Evolutionary conservation across 2,329 filamentous ascomycete species (phyloP).

Genomic region (Cordyceps cateniannulata): DNA sequence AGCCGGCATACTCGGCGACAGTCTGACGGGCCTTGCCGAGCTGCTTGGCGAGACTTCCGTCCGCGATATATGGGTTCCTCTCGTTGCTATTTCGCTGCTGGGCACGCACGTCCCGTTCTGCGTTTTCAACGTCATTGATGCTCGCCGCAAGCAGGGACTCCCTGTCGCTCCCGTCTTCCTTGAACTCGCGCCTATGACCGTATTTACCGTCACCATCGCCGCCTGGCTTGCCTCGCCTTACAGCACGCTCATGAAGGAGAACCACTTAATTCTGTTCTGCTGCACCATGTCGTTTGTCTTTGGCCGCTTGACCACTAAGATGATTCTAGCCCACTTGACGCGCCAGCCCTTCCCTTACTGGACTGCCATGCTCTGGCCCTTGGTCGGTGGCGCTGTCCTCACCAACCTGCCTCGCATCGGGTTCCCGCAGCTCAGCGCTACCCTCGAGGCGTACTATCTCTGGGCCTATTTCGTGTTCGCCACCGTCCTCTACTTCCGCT

Average conservation of each 20-base stretch:
- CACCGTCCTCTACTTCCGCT: constrained; percentile 79
- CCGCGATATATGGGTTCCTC: constrained; percentile 78
- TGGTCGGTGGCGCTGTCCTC: constrained; percentile 77
- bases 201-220: constrained; percentile 68
- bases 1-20: constrained; percentile 56
- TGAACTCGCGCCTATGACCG: constrained; percentile 87
- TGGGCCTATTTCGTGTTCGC: constrained; percentile 80
- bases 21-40: constrained; percentile 44
- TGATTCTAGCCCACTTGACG: constrained; percentile 92
- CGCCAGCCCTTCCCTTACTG: constrained; percentile 93
- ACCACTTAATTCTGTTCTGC: constrained; percentile 88
- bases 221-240: constrained; percentile 88
- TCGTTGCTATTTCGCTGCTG: constrained; percentile 60
- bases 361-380: constrained; percentile 83
- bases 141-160: constrained; percentile 64
- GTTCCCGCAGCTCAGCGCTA: constrained; percentile 57
- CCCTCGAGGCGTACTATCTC: constrained; percentile 72
- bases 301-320: constrained; percentile 96
- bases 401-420: constrained; percentile 77
- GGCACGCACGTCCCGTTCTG: constrained; percentile 80
- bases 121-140: constrained; percentile 75
- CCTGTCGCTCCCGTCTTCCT: constrained; percentile 78
- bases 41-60: constrained; percentile 67
- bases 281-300: constrained; percentile 95
- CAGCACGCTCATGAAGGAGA: constrained; percentile 72